Percentiles rank a stretch among this genome's conserved stretches.
Evolutionary conservation across 441 rosid genomes (phyloP).

Genomic region (Brassica hybrid): DNA sequence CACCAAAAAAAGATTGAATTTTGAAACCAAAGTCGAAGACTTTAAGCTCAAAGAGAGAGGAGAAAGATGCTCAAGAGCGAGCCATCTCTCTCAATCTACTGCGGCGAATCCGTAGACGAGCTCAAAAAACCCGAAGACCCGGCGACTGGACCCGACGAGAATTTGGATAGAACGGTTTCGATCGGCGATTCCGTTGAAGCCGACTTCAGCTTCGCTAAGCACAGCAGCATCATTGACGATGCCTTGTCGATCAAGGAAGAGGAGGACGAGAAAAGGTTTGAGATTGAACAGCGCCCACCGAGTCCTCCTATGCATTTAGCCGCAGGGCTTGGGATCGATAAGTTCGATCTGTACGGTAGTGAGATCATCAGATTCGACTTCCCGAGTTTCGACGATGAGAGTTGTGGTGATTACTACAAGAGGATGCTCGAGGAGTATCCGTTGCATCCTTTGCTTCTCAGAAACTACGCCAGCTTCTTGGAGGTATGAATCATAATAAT

Average conservation of each 20-base stretch:
- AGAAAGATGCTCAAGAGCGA: constrained; percentile 57
- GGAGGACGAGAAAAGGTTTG: background rate
- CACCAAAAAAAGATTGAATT: background rate
- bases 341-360: constrained; percentile 43
- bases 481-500: constrained; percentile 48
- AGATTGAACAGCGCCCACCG: constrained; percentile 45
- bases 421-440: constrained; percentile 74
- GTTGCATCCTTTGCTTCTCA: constrained; percentile 68
- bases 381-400: constrained; percentile 52
- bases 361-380: constrained; percentile 44
- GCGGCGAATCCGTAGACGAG: constrained; percentile 39
- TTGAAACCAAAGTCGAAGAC: constrained; percentile 24
- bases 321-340: constrained; percentile 65
- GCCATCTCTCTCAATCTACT: constrained; percentile 64
- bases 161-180: constrained; percentile 44
- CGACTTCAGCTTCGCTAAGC: constrained; percentile 62
- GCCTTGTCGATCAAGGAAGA: constrained; percentile 2
- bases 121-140: constrained; percentile 20
- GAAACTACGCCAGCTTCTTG: constrained; percentile 73
- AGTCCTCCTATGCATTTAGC: constrained; percentile 79
- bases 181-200: constrained; percentile 48
- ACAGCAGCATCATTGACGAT: background rate
- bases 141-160: constrained; percentile 24
- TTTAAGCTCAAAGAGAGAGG: background rate
- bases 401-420: constrained; percentile 59